Evolutionary conservation across 73 alveolate genomes (phyloP).

Genomic region (Stentor roeselii): DNA sequence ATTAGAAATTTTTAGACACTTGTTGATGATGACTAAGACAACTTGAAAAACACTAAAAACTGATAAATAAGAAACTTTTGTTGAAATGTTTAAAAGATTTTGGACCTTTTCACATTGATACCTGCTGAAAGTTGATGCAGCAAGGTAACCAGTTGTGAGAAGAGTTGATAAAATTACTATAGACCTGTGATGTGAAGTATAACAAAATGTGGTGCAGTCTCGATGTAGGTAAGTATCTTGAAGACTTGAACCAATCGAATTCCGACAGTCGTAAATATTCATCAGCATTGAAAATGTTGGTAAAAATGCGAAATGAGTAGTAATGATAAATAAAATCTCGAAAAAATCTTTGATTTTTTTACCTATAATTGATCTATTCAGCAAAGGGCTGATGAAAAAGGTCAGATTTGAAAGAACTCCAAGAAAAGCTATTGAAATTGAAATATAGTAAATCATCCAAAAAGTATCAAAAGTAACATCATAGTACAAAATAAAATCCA

Average conservation of each 20-base stretch:
- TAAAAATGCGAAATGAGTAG: background rate
- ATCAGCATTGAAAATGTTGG: background rate
- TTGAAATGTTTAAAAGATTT: background rate
- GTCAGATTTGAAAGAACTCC: background rate
- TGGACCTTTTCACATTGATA: background rate
- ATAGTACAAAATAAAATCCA: background rate
- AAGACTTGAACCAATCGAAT: background rate
- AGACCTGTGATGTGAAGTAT: background rate
- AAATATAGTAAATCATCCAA: background rate
- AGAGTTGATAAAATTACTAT: background rate
- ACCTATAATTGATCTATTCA: no score
- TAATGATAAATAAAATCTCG: no score
- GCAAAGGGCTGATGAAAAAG: background rate
- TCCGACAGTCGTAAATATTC: background rate
- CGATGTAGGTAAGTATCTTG: background rate
- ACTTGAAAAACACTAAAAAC: background rate
- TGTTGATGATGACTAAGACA: background rate
- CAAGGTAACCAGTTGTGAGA: background rate
- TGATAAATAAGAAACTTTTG: background rate
- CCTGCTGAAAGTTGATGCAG: background rate
- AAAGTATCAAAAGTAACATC: background rate
- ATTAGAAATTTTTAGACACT: background rate
- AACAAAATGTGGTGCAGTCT: background rate
- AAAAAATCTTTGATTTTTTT: no score
- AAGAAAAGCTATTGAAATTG: no score